These are phyloP conservation scores for Sphaerobolus stellatus DNA, from an alignment of 1,284 basidiomycete genomes.

Conservation along the genomic window DNA sequence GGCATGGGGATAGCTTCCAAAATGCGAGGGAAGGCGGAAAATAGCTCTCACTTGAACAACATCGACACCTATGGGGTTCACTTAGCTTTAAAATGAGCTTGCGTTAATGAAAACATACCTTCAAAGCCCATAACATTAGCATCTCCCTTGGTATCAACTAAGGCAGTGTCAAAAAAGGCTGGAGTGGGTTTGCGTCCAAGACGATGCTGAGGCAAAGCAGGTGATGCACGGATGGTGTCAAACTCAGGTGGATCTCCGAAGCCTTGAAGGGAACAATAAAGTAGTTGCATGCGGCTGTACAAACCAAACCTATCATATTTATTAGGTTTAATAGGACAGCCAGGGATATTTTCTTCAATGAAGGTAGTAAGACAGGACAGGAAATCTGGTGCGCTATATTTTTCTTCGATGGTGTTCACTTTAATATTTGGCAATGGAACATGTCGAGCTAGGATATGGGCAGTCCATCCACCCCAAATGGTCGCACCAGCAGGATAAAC, in stretches of 20 bases:
- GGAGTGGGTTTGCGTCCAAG: no score
- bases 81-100: no score
- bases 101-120: background rate
- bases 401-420: background rate
- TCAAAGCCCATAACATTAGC: background rate
- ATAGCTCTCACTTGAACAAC: constrained; percentile 5
- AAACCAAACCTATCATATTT: background rate
- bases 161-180: background rate
- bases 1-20: constrained; percentile 3
- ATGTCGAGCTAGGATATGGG: background rate
- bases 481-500: no score
- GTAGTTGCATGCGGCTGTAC: background rate
- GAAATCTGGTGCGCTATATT: background rate
- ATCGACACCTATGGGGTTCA: background rate
- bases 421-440: background rate
- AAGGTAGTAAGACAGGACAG: background rate
- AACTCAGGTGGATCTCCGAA: background rate
- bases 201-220: background rate
- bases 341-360: background rate
- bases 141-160: background rate
- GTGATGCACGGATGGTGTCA: background rate
- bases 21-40: background rate
- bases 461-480: no score
- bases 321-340: no score
- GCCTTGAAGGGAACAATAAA: background rate